Base-by-base conservation (phyloP, 2,329 filamentous ascomycete genomes). In the Aureobasidium sp. region DNA sequence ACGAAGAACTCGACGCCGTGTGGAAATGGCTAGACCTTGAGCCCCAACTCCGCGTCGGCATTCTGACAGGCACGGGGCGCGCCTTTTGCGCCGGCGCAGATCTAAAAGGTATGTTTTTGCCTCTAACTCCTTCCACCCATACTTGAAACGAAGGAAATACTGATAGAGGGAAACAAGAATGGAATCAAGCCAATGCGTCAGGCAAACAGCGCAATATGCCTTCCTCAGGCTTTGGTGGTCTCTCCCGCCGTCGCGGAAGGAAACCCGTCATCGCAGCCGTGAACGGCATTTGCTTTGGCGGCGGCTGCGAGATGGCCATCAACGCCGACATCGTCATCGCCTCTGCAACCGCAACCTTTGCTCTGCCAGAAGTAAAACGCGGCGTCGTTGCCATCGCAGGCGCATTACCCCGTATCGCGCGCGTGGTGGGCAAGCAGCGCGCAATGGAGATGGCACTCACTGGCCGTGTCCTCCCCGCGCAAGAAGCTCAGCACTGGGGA, bases 191-290 rank as follows among this genome's bases (percentile, higher is more conserved):
- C 31, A 73, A 71, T 64, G 63, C 68, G 9, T 65, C 55, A 12
- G 66, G 66, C 15, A 63, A 63, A 34, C 61, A 65, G 25, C 66
- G 68, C 39, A 62, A 63, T 8, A 71, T 71, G 64, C 70, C 69
- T 8, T 63, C 77, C 0, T 74, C 76, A 1, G 87, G 87, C 1
- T 88, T 90, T 64, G 87, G 84, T 27, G 87, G 82, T 0, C 74
- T 91, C 36, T 85, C 83, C 60, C 85, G 88, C 65, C 80, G 88
- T 29, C 72, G 75, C 5, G 88, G 88, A 52, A 85, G 84, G 73
- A 93, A 93, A 70, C 89, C 89, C 6, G 80, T 93, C 61, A 82
- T 93, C 31, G 87, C 86, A 1, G 89, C 89, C 0, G 87, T 92
- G 22, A 90, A 91, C 69, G 89, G 89, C 7, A 77, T 88, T 20